These are phyloP conservation scores for Cystobasidium onofrii DNA, from an alignment of 768 basidiomycete species.

Conservation along the genomic window DNA sequence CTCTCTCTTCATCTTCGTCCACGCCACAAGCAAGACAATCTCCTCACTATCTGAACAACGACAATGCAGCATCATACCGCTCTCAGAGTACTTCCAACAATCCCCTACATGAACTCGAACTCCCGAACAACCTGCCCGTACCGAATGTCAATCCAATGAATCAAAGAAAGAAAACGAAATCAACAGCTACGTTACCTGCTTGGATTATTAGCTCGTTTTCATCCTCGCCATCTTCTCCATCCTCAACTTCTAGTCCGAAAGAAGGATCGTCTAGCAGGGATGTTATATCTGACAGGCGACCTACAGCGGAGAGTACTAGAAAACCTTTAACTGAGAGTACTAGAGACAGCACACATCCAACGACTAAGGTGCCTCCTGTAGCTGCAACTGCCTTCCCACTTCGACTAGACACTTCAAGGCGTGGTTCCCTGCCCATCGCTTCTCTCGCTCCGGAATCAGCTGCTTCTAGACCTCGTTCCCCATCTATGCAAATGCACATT, in stretches of 20 bases:
- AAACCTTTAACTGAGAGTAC: neutral
- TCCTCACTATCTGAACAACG: neutral
- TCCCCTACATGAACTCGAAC: neutral
- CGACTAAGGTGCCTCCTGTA: neutral
- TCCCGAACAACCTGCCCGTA: neutral
- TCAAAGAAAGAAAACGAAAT: neutral
- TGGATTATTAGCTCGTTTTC: slow-evolving; percentile 6
- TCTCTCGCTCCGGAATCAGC: neutral
- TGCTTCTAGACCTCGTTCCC: neutral
- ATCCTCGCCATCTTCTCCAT: no score
- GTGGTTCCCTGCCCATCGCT: neutral
- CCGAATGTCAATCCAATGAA: neutral
- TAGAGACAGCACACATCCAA: neutral
- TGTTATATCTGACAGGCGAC: neutral
- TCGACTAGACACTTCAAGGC: neutral
- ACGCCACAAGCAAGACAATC: neutral
- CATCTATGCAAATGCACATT: neutral
- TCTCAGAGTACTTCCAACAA: neutral
- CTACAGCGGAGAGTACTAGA: neutral
- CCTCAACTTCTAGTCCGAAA: neutral
- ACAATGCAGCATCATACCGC: no score
- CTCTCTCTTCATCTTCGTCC: neutral
- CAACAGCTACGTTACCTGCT: neutral
- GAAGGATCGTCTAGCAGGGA: neutral
- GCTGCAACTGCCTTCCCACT: neutral